Evolutionary conservation across 306 rosid species (phyloP).

Genomic region (Crotalaria pallida): DNA sequence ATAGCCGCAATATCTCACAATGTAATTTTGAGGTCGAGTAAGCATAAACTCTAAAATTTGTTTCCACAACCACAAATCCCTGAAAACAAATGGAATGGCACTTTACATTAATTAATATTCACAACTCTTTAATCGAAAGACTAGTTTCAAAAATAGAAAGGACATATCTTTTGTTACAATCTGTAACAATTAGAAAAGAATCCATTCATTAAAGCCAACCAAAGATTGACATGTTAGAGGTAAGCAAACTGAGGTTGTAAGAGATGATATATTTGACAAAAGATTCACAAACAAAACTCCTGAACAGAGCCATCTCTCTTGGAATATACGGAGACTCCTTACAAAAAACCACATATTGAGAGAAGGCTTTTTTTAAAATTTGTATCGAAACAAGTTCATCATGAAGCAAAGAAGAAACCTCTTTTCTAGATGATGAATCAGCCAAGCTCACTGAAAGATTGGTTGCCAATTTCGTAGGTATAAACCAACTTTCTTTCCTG

Average conservation of each 20-base stretch:
- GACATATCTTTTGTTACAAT: not conserved
- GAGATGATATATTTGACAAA: not conserved
- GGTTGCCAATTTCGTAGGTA: constrained; percentile 91
- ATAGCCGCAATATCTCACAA: constrained; percentile 87
- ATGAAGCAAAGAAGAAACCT: constrained; percentile 36
- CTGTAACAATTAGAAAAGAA: not conserved
- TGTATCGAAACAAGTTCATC: not conserved
- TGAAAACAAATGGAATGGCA: constrained; percentile 21
- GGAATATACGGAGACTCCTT: not conserved
- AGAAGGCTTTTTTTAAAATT: not conserved
- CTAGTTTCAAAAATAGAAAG: not conserved
- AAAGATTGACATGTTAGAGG: not conserved
- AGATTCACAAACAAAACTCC: constrained; percentile 1
- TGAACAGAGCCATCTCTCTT: not conserved
- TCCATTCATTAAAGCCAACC: not conserved
- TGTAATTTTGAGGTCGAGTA: constrained; percentile 87
- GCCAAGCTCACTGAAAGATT: constrained; percentile 92
- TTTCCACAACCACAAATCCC: constrained; percentile 95
- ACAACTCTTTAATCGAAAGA: not conserved
- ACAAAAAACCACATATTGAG: constrained; percentile 10
- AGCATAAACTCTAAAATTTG: constrained; percentile 87
- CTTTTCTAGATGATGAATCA: constrained; percentile 75
- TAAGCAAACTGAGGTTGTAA: not conserved
- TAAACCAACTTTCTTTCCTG: constrained; percentile 90
- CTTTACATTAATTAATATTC: not conserved